Percentiles rank a stretch among this genome's conserved stretches.
Evolutionary conservation across 2,329 filamentous ascomycete genomes (phyloP).

Genomic region (Neopestalotiopsis sp.): DNA sequence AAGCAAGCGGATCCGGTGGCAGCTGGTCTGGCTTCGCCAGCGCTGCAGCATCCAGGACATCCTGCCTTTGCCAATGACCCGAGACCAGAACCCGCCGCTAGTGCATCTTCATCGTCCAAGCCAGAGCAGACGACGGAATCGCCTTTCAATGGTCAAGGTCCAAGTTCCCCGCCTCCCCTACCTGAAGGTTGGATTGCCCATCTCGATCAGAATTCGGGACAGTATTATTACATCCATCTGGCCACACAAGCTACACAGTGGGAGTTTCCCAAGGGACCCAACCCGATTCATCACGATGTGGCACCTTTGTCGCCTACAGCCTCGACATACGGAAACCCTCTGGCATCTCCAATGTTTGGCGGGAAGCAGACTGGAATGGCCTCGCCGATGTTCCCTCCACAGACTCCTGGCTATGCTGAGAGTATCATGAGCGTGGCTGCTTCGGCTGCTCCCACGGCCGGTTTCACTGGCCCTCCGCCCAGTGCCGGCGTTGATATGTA

Average conservation of each 20-base stretch:
- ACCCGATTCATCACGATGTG: constrained; percentile 82
- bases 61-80: constrained; percentile 91
- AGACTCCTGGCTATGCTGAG: constrained; percentile 83
- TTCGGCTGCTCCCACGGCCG: constrained; percentile 76
- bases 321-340: constrained; percentile 76
- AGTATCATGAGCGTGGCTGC: constrained; percentile 83
- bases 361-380: constrained; percentile 68
- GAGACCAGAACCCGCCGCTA: constrained; percentile 52
- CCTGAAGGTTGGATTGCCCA: constrained; percentile 99
- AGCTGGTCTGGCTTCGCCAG: constrained; percentile 48
- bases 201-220: constrained; percentile 91
- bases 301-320: constrained; percentile 82
- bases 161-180: constrained; percentile 86
- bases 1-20: constrained; percentile 32
- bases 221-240: constrained; percentile 98
- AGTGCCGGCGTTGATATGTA: constrained; percentile 91
- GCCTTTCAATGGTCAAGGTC: constrained; percentile 54
- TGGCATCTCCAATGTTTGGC: constrained; percentile 71
- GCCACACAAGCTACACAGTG: constrained; percentile 95
- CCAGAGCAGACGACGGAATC: constrained; percentile 44
- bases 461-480: constrained; percentile 88
- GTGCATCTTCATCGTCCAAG: constrained; percentile 48
- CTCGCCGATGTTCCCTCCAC: constrained; percentile 82
- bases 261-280: constrained; percentile 97
- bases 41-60: constrained; percentile 69